phyloP scores from a whole-genome alignment of 352 stramenopile species.

The Globisporangium heterothallicum region DNA sequence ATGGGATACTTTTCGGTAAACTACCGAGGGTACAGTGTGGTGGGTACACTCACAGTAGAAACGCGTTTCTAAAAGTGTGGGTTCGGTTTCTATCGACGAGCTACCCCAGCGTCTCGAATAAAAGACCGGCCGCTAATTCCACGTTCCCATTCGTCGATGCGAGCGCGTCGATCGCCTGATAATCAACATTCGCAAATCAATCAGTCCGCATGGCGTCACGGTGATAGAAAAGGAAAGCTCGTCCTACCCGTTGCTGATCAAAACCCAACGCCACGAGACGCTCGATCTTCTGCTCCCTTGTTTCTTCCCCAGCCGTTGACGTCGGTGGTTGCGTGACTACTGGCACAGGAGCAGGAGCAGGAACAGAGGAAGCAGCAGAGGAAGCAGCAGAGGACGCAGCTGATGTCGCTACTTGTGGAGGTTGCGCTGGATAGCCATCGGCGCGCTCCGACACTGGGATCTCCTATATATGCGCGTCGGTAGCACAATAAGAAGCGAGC shows the following conservation, averaged over 20 bases:
- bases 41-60: not conserved
- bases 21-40: not conserved
- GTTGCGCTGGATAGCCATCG: conserved; percentile 17
- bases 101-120: conserved; percentile 67
- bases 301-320: conserved; percentile 7
- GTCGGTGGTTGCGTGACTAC: not conserved
- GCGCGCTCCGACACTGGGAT: conserved; percentile 60
- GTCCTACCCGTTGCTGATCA: conserved; percentile 42
- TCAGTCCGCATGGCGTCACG: no score
- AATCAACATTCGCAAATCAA: conserved; percentile 12
- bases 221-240: no score
- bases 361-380: conserved; percentile 6
- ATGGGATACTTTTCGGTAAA: no score
- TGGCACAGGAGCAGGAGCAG: conserved; percentile 16
- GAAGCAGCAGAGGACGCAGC: conserved; percentile 14
- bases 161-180: conserved; percentile 55
- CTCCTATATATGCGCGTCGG: conserved; percentile 30
- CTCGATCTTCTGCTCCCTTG: conserved; percentile 49
- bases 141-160: conserved; percentile 73
- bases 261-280: conserved; percentile 68
- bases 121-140: conserved; percentile 70
- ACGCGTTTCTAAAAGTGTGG: not conserved
- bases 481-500: no score
- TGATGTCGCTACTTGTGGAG: conserved; percentile 16
- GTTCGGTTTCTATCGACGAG: conserved; percentile 1